These are phyloP conservation scores for Xylaria cubensis DNA, from an alignment of 495 filamentous ascomycete genomes.

Conservation along the genomic window DNA sequence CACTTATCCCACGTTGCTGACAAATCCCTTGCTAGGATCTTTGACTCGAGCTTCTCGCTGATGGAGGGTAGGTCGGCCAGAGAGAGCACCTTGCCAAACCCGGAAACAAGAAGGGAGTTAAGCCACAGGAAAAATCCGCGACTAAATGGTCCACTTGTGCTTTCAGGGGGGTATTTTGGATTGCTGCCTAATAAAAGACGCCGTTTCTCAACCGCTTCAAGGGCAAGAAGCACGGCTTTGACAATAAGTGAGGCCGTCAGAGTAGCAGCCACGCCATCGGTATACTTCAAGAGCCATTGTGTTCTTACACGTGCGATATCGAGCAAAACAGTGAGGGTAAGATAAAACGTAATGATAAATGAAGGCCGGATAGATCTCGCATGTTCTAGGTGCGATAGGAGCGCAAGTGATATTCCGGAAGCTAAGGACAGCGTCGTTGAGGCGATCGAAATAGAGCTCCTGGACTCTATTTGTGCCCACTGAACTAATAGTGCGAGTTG, in stretches of 20 bases:
- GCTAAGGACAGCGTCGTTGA: constrained; percentile 53
- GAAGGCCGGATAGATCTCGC: constrained; percentile 52
- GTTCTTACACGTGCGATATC: constrained; percentile 55
- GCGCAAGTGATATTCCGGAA: constrained; percentile 37
- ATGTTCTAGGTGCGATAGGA: constrained; percentile 54
- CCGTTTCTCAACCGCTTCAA: constrained; percentile 61
- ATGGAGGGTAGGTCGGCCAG: constrained; percentile 46
- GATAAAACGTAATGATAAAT: constrained; percentile 61
- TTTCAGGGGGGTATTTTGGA: constrained; percentile 40
- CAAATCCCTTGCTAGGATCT: constrained; percentile 44
- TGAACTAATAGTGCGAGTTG: constrained; percentile 56
- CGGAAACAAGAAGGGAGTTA: constrained; percentile 44
- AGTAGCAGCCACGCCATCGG: constrained; percentile 29
- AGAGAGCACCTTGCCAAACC: constrained; percentile 40
- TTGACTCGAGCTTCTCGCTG: constrained; percentile 57
- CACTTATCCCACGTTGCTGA: constrained; percentile 41
- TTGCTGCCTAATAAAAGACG: constrained; percentile 53
- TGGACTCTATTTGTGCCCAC: constrained; percentile 49
- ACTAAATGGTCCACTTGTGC: constrained; percentile 42
- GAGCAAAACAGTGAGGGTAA: constrained; percentile 62
- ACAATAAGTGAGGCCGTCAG: constrained; percentile 34
- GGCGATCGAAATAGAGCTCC: constrained; percentile 56
- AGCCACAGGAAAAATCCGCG: constrained; percentile 51
- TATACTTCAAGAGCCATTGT: constrained; percentile 46
- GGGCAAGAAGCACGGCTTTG: constrained; percentile 48